Evolutionary conservation across 805 yeast species (phyloP).

Genomic region (Candida ulmi): DNA sequence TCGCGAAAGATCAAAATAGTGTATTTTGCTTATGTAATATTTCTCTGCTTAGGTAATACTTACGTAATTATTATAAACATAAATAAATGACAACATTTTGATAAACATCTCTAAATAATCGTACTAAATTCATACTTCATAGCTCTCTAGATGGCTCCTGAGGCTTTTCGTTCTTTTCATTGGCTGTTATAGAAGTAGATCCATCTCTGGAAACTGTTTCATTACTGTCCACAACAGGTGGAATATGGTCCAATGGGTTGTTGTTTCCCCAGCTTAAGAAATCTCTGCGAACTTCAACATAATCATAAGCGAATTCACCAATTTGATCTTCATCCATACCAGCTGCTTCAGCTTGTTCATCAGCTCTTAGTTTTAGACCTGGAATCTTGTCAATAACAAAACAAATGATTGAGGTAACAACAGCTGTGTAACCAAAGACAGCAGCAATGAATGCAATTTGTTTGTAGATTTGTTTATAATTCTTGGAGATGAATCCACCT

Average conservation of each 20-base stretch:
- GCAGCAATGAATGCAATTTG: constrained; percentile 84
- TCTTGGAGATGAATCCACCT: constrained; percentile 92
- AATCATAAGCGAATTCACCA: constrained; percentile 98
- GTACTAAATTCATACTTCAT: no score
- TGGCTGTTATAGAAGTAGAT: constrained; percentile 3
- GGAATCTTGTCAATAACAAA: constrained; percentile 73
- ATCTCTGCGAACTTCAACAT: constrained; percentile 93
- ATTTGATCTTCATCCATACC: constrained; percentile 97
- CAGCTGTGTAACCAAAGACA: constrained; percentile 65
- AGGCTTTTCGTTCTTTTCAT: no score
- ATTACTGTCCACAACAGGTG: constrained; percentile 3
- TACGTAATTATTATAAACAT: no score
- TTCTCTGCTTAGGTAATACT: no score
- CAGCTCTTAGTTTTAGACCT: constrained; percentile 71
- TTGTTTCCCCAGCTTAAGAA: constrained; percentile 47
- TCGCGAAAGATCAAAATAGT: no score
- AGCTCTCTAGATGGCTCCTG: no score
- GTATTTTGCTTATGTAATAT: no score
- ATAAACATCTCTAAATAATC: no score
- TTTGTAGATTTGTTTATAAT: constrained; percentile 86
- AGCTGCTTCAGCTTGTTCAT: constrained; percentile 76
- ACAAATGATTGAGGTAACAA: constrained; percentile 73
- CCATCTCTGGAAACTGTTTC: constrained; percentile 2
- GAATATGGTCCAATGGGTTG: constrained; percentile 8
- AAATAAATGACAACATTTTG: no score